A percentile compares a stretch with the other conserved stretches of the same genome.
Evolutionary conservation across 2,329 filamentous ascomycete species (phyloP).

Genomic region (Aspergillus bombycis): DNA sequence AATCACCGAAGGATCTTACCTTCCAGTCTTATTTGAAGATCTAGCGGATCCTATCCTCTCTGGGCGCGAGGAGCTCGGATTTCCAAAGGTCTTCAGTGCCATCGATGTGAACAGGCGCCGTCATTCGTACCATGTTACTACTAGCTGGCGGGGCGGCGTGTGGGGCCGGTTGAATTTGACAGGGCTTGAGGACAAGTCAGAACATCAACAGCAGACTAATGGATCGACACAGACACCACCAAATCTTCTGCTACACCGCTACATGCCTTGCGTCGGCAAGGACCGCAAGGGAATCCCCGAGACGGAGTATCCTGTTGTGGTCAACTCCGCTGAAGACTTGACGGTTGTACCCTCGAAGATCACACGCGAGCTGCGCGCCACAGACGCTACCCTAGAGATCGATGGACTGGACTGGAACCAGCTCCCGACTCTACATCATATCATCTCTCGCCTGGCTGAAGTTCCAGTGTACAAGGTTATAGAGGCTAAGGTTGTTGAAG

Average conservation of each 20-base stretch:
- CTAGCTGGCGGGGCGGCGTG: constrained; percentile 48
- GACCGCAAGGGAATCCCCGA: constrained; percentile 55
- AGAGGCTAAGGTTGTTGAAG: constrained; percentile 59
- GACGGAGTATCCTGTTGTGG: constrained; percentile 56
- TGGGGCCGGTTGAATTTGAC: constrained; percentile 44
- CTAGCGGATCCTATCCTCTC: constrained; percentile 63
- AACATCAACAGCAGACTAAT: constrained; percentile 24
- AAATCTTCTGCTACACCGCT: constrained; percentile 58
- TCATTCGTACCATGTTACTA: constrained; percentile 43
- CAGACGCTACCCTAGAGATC: constrained; percentile 52
- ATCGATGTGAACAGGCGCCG: constrained; percentile 49
- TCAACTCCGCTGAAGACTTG: constrained; percentile 36
- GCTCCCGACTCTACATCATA: constrained; percentile 64
- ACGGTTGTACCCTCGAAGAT: constrained; percentile 32
- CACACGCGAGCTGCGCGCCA: constrained; percentile 30
- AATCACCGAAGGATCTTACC: constrained; percentile 55
- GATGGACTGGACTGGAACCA: constrained; percentile 56
- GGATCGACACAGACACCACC: constrained; percentile 45
- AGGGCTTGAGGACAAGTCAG: constrained; percentile 36
- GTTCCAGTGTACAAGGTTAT: constrained; percentile 62
- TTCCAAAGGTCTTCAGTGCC: constrained; percentile 62
- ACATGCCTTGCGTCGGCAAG: constrained; percentile 59
- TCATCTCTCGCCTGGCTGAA: constrained; percentile 56
- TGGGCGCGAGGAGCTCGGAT: constrained; percentile 63
- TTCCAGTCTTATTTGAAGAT: constrained; percentile 62